Evolutionary conservation across 2,329 filamentous ascomycete species (phyloP).

Genomic region (Stemphylium vesicarium): DNA sequence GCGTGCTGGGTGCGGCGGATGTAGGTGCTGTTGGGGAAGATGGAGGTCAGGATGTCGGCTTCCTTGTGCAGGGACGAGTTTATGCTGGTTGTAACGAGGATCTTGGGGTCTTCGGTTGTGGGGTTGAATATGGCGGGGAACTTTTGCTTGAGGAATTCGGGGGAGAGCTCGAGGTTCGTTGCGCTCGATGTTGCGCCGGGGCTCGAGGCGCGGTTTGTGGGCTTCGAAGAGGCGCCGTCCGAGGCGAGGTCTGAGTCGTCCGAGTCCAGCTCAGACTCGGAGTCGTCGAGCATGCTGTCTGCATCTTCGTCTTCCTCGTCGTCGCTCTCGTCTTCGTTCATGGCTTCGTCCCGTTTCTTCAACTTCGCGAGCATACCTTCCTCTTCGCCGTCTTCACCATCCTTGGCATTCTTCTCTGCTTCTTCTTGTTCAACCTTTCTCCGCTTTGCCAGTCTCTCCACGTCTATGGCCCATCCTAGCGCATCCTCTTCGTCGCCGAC

Average conservation of each 20-base stretch:
- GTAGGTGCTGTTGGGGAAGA: conserved; percentile 84
- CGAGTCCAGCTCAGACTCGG: conserved; percentile 52
- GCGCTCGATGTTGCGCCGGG: conserved; percentile 60
- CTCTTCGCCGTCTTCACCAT: conserved; percentile 31
- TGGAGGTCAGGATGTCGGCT: conserved; percentile 75
- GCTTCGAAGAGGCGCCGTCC: conserved; percentile 55
- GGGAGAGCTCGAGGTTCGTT: conserved; percentile 66
- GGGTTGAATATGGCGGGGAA: conserved; percentile 66
- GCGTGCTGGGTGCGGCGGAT: conserved; percentile 84
- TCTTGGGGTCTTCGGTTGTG: conserved; percentile 69
- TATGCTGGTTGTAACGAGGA: conserved; percentile 89
- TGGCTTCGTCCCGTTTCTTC: conserved; percentile 39
- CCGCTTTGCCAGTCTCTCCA: conserved; percentile 54
- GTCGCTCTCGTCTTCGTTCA: background rate
- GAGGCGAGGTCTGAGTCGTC: conserved; percentile 55
- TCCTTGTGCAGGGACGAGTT: conserved; percentile 88
- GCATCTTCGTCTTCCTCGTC: conserved; percentile 33
- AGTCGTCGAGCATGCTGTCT: conserved; percentile 76
- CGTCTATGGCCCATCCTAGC: conserved; percentile 53
- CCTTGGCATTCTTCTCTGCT: conserved; percentile 22
- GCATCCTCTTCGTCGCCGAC: conserved; percentile 52
- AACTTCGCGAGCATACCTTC: conserved; percentile 44
- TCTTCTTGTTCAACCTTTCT: conserved; percentile 51
- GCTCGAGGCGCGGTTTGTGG: conserved; percentile 60
- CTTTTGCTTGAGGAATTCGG: conserved; percentile 65